Evolutionary conservation across 2,329 filamentous ascomycete genomes (phyloP).

Genomic region (Ambrosiella cleistominuta): DNA sequence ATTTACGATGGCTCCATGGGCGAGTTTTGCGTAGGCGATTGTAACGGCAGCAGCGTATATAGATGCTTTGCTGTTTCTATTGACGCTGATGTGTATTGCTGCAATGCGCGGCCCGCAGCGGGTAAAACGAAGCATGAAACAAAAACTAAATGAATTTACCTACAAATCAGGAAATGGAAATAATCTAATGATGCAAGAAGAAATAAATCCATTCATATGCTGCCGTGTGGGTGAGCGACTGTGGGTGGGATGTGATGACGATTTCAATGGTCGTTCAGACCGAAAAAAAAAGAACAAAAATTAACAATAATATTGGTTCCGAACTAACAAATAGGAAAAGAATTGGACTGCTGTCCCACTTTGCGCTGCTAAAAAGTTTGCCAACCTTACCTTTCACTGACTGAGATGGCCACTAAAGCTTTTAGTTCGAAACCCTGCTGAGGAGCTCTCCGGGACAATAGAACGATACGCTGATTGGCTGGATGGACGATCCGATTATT

Average conservation of each 20-base stretch:
- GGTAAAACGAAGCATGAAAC: neutral
- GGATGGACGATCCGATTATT: neutral
- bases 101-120: neutral
- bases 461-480: neutral
- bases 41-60: neutral
- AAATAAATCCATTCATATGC: neutral
- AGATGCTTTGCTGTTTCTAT: neutral
- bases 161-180: neutral
- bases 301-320: neutral
- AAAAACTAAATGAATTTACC: neutral
- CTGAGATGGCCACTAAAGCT: neutral
- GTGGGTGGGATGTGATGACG: neutral
- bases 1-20: neutral
- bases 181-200: neutral
- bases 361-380: neutral
- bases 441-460: no score
- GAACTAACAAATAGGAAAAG: neutral
- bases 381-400: neutral
- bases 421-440: neutral
- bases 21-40: neutral
- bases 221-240: neutral
- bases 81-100: neutral
- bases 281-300: neutral
- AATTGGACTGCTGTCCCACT: neutral
- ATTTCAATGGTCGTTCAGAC: neutral